Conservation (phyloP, 306 rosid genomes). For the Comarum palustre region DNA sequence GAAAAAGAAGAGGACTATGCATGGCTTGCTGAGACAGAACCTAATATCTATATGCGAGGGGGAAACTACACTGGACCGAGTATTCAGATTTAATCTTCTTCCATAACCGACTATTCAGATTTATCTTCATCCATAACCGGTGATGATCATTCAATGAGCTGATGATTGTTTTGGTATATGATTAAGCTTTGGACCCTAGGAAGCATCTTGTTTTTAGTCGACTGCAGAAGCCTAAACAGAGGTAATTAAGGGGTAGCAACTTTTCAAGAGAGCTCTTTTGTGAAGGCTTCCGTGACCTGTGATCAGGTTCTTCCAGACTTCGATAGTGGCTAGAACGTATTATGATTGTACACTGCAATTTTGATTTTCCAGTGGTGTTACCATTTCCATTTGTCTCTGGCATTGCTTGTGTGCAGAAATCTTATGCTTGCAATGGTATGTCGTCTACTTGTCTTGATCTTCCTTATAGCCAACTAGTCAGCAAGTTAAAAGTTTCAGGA, state of each 20-base stretch:
- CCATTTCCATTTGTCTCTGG: not conserved
- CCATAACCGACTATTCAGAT: too few relatives aligned
- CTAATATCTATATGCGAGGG: conserved; percentile 71
- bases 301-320: not conserved
- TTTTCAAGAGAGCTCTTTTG: not conserved
- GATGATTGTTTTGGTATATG: not conserved
- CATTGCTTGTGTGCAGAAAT: not conserved
- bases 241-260: not conserved
- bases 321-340: not conserved
- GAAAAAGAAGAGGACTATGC: conserved; percentile 74
- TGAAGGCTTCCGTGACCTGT: not conserved
- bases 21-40: conserved; percentile 78
- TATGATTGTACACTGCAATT: not conserved
- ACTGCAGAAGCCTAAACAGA: conserved; percentile 7
- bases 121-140: conserved; percentile 4
- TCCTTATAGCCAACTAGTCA: not conserved
- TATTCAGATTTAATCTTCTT: conserved; percentile 50
- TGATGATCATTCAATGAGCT: not conserved
- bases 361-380: not conserved
- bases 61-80: conserved; percentile 74
- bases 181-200: not conserved
- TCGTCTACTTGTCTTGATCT: not conserved
- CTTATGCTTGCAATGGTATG: not conserved
- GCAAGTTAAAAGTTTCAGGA: not conserved
- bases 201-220: not conserved